Base-by-base conservation (phyloP, 495 filamentous ascomycete species). In the Penicillium malachiteum region DNA sequence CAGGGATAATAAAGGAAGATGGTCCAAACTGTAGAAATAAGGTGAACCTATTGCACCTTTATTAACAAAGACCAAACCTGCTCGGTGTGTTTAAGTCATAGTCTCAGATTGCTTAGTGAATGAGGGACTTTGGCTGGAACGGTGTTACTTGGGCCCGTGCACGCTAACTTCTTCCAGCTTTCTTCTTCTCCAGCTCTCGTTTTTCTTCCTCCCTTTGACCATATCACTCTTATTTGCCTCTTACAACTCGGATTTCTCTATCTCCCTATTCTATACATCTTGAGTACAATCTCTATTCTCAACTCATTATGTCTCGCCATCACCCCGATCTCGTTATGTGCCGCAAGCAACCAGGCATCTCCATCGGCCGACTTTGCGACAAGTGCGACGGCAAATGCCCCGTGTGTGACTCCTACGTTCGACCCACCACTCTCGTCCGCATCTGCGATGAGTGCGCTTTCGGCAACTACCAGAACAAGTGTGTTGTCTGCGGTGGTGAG, bases 321-420 rank as follows among this genome's bases (percentile, higher is more conserved):
- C 68, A 74, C 67, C 69, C 71, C 71, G 94, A 99, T 80, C 86
- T 99, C 57, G 94, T 99, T 62, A 99, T 99, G 94, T 99, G 94
- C 84, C 93, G 95, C 77, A 97, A 97, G 80, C 92, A 96, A 71
- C 79, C 95, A 56, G 94, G 94, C 75, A 97, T 97, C 71, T 89
- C 92, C 59, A 97, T 97, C 85, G 94, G 95, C 68, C 92, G 94
- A 26, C 88, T 99, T 68, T 99, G 94, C 82, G 94, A 99, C 80
- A 99, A 99, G 76, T 99, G 94, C 79, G 94, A 99, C 77, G 94
- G 94, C 76, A 99, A 97, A 81, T 99, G 94, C 62, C 94, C 94
- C 41, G 91, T 97, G 57, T 99, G 94, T 83, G 94, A 99, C 71
- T 93, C 89, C 58, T 99, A 99, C 81, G 94, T 99, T 56, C 91